phyloP scores from a whole-genome alignment of 23 red algal genomes.

The Gracilariopsis chorda region DNA sequence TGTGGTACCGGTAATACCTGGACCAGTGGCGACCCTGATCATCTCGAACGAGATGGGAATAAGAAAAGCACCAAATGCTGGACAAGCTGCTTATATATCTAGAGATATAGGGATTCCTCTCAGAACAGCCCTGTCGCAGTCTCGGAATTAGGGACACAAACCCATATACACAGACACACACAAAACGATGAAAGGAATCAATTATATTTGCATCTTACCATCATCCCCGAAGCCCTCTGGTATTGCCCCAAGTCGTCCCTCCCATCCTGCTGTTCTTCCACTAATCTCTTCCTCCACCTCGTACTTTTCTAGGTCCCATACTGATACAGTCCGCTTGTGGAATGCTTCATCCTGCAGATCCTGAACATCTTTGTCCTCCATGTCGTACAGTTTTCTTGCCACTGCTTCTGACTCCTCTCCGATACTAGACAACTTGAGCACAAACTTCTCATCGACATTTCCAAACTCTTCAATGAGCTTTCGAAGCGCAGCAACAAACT shows the following conservation, averaged over 20 bases:
- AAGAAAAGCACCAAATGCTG: too few species aligned
- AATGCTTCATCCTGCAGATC: conserved; percentile 96
- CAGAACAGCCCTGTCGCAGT: too few species aligned
- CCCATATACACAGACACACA: too few species aligned
- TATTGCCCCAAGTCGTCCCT: conserved; percentile 50
- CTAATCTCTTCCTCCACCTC: conserved; percentile 80
- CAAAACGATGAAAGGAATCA: too few species aligned
- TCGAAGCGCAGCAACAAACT: conserved; percentile 79
- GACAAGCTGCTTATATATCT: too few species aligned
- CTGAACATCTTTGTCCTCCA: conserved; percentile 78
- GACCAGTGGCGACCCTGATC: too few species aligned
- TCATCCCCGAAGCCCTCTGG: conserved; percentile 50
- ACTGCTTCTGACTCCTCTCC: conserved; percentile 84
- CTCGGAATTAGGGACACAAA: too few species aligned
- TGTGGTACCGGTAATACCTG: too few species aligned
- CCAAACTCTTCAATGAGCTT: conserved; percentile 92
- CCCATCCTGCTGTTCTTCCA: conserved; percentile 79
- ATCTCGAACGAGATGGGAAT: too few species aligned
- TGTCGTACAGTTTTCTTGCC: conserved; percentile 78
- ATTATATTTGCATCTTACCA: conserved; percentile 31
- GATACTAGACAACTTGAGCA: conserved; percentile 53
- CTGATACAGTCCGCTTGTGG: conserved; percentile 77
- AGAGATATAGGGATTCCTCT: too few species aligned
- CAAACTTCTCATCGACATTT: conserved; percentile 81
- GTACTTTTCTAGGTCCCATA: conserved; percentile 91